Conservation (phyloP, 2,329 filamentous ascomycete species). For the Metarhizium anisopliae region DNA sequence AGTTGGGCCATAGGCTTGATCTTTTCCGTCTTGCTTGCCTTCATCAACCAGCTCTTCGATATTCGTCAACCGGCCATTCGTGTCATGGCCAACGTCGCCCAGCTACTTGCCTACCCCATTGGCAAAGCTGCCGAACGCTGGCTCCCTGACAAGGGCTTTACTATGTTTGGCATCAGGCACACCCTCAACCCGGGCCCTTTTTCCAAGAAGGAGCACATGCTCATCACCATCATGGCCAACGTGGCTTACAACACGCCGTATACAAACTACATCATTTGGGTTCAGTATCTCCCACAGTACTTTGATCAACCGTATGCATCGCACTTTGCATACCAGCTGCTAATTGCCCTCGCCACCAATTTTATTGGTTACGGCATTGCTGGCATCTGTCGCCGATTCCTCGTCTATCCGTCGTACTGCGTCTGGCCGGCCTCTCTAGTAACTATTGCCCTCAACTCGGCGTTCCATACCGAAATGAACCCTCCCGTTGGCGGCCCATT, state of each 20-base stretch:
- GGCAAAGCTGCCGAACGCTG: constrained; percentile 41
- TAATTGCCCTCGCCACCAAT: constrained; percentile 46
- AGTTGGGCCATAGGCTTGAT: constrained; percentile 44
- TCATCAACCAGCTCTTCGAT: constrained; percentile 49
- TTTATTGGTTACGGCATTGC: constrained; percentile 52
- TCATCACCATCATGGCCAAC: constrained; percentile 55
- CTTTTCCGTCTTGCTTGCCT: constrained; percentile 39
- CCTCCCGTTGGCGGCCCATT: constrained; percentile 31
- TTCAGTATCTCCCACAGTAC: constrained; percentile 41
- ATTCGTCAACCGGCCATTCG: constrained; percentile 46
- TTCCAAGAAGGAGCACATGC: constrained; percentile 52
- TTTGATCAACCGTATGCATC: constrained; percentile 46
- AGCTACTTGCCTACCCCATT: constrained; percentile 46
- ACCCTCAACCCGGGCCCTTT: constrained; percentile 48
- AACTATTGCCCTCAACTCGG: constrained; percentile 44
- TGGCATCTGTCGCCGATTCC: constrained; percentile 43
- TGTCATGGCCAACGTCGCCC: constrained; percentile 46
- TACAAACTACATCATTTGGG: constrained; percentile 47
- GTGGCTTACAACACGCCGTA: constrained; percentile 44
- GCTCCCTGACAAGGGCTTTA: constrained; percentile 43
- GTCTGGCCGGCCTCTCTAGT: constrained; percentile 50
- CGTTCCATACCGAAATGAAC: constrained; percentile 40
- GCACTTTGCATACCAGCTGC: constrained; percentile 44
- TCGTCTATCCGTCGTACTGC: constrained; percentile 46
- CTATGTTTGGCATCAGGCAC: constrained; percentile 34